Base-by-base conservation (phyloP, 495 filamentous ascomycete species). In the Penicillium cataractarum region DNA sequence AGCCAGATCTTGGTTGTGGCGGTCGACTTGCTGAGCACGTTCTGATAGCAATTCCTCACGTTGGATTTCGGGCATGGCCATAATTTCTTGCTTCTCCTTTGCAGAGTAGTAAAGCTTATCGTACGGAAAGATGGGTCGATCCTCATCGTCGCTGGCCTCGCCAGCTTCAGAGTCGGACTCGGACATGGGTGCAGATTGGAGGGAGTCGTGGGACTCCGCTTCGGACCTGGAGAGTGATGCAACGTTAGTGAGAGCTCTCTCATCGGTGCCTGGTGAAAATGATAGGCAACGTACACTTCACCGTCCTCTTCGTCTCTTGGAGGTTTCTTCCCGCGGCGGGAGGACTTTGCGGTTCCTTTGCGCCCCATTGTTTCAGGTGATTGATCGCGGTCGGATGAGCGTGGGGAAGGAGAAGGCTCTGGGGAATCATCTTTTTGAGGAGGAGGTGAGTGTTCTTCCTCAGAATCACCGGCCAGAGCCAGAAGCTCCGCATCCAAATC, bases 31-130 rank as follows among this genome's bases (percentile, higher is more conserved):
- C 57, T 90, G 85, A n/a, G 89, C 88, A 63, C 96, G 92, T 61
- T 94, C 91, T 24, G 93, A 93, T 8, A 99, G 85, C 53, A 97
- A 84, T 70, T 91, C 84, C 74, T 99, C 95, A 49, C 95, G 90
- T 68, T 93, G 86, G 27, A 97, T 87, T 71, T 97, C 92, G 3
- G 93, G 88, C 85, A 97, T 89, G 31, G 84, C 86, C 83, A 93
- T 87, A 57, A 99, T 94, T 29, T 89, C 83, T 21, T 83, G 82
- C 73, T 91, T 96, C 70, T 99, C 95, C 35, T 87, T 82, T 17
- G 86, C 82, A 55, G 89, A 90, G 61, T 86, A 84, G 78, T 92
- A 98, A 31, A 93, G 88, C 53, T 92, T 92, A 46, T 98, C 96
- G 62, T 97, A 82, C 0, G 95, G 92, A 68, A 92, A 98, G 32